phyloP scores from a whole-genome alignment of 1,284 basidiomycete genomes.

The Erythrobasidium hasegawianum region DNA sequence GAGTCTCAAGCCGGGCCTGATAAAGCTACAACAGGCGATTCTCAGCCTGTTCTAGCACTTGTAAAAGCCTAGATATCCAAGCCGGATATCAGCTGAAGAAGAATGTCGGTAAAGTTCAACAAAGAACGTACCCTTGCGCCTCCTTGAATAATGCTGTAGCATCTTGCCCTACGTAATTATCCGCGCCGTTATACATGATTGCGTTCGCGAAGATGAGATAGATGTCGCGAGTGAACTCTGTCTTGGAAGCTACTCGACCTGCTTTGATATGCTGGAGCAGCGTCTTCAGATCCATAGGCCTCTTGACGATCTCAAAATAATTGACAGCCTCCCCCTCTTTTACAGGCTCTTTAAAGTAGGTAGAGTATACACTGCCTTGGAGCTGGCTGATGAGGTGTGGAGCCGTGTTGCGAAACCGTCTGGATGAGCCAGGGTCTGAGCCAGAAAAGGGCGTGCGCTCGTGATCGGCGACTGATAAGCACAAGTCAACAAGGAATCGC shows the following conservation, averaged over 20 bases:
- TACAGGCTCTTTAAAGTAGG: constrained; percentile 83
- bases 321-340: constrained; percentile 80
- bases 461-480: constrained; percentile 3
- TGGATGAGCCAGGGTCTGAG: constrained; percentile 6
- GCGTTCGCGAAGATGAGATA: constrained; percentile 92
- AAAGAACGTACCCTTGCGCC: constrained; percentile 10
- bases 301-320: constrained; percentile 82
- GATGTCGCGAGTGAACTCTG: constrained; percentile 83
- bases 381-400: constrained; percentile 32
- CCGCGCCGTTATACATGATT: constrained; percentile 84
- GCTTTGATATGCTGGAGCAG: constrained; percentile 77
- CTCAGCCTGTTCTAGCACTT: constrained; percentile 5
- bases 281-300: constrained; percentile 88
- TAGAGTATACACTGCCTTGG: constrained; percentile 23
- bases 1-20: no score
- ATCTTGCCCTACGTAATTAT: constrained; percentile 59
- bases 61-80: no score
- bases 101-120: no score
- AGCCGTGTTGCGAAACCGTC: constrained; percentile 26
- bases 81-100: no score
- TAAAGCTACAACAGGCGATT: neutral
- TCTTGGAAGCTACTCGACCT: constrained; percentile 69
- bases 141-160: constrained; percentile 85
- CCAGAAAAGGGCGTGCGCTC: constrained; percentile 12
- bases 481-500: no score